phyloP scores from a whole-genome alignment of 2,329 filamentous ascomycete species.

The Cladophialophora chaetospira region DNA sequence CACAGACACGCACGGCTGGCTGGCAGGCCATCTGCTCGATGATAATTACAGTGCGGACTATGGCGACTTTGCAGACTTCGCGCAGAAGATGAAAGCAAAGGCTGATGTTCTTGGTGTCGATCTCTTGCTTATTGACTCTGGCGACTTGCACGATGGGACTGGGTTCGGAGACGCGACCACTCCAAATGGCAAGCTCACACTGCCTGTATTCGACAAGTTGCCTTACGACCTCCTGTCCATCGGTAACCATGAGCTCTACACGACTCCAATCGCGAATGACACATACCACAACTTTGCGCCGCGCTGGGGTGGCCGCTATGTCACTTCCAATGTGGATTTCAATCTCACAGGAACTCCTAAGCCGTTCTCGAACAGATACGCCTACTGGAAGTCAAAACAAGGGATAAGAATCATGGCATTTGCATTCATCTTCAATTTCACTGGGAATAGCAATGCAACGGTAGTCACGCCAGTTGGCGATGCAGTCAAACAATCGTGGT shows the following conservation, averaged over 20 bases:
- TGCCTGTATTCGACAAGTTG: constrained; percentile 54
- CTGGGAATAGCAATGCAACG: constrained; percentile 63
- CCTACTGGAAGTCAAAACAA: constrained; percentile 54
- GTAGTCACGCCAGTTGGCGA: constrained; percentile 59
- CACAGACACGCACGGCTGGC: constrained; percentile 94
- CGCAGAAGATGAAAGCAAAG: constrained; percentile 61
- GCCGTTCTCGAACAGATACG: constrained; percentile 43
- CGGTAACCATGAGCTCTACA: constrained; percentile 68
- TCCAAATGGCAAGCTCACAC: constrained; percentile 59
- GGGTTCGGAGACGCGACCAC: constrained; percentile 63
- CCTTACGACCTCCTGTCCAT: constrained; percentile 59
- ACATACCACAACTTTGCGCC: constrained; percentile 62
- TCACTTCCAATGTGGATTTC: constrained; percentile 55
- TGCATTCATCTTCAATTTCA: constrained; percentile 53
- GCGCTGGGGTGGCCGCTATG: constrained; percentile 57
- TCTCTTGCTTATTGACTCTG: constrained; percentile 61
- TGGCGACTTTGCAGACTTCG: constrained; percentile 66
- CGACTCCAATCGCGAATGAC: constrained; percentile 63
- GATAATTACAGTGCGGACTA: constrained; percentile 76
- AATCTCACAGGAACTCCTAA: constrained; percentile 46
- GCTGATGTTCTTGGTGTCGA: constrained; percentile 61
- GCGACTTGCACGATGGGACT: constrained; percentile 67
- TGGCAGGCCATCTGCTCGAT: constrained; percentile 90
- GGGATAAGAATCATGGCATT: constrained; percentile 57
- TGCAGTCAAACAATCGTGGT: constrained; percentile 60